phyloP scores from a whole-genome alignment of 192 early-diverging fungal species.

The Backusella macrospora region DNA sequence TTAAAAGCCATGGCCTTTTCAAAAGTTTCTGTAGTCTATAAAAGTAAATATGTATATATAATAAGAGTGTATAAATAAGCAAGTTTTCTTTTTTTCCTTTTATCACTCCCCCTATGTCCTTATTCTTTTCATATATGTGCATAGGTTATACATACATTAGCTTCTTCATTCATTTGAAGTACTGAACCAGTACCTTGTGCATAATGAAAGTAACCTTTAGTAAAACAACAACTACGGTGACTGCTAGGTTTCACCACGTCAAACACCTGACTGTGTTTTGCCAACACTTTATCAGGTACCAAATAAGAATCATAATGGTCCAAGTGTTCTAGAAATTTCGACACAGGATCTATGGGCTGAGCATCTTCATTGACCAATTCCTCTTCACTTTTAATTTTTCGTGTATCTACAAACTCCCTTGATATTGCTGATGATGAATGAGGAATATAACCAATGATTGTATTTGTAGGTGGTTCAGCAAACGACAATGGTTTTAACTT shows the following conservation, averaged over 20 bases:
- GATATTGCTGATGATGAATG: slow-evolving; percentile 15
- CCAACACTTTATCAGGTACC: slow-evolving; percentile 53
- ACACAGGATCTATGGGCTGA: slow-evolving; percentile 23
- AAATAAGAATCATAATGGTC: slow-evolving; percentile 44
- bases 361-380: slow-evolving; percentile 23
- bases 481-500: slow-evolving; percentile 44
- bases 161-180: slow-evolving; percentile 50
- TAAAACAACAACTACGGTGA: slow-evolving; percentile 77
- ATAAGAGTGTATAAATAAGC: neutral
- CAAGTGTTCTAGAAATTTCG: slow-evolving; percentile 21
- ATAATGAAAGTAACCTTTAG: slow-evolving; percentile 78
- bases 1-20: slow-evolving; percentile 32
- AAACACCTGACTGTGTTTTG: slow-evolving; percentile 56
- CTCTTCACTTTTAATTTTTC: slow-evolving; percentile 25
- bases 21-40: slow-evolving; percentile 40
- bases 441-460: slow-evolving; percentile 48
- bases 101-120: too few relatives aligned
- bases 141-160: slow-evolving; percentile 44
- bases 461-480: slow-evolving; percentile 40
- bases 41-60: neutral
- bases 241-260: slow-evolving; percentile 69
- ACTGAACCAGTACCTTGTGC: slow-evolving; percentile 61
- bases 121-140: neutral
- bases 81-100: too few relatives aligned
- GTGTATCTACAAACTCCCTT: slow-evolving; percentile 44